Conservation (phyloP, 768 basidiomycete genomes). For the Suillus fuscotomentosus region DNA sequence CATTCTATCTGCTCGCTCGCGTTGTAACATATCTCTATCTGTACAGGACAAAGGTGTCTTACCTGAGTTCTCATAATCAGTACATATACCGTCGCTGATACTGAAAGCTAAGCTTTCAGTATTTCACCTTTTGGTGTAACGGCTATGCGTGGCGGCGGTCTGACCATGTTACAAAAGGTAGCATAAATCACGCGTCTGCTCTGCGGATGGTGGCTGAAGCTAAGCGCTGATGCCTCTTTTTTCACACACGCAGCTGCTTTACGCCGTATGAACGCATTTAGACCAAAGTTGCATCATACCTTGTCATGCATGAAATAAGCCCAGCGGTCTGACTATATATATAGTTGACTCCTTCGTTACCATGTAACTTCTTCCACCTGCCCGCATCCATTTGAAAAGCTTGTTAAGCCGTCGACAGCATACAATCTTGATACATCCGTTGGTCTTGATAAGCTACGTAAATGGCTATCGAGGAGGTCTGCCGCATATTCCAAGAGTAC, state of each 20-base stretch:
- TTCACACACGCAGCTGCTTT: background rate
- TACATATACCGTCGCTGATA: too few species aligned
- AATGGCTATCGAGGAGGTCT: conserved; percentile 19
- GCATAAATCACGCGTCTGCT: background rate
- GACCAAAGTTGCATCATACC: background rate
- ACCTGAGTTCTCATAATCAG: too few species aligned
- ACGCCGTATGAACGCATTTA: background rate
- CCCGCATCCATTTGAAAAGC: background rate
- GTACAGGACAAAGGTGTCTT: too few species aligned
- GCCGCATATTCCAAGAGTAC: conserved; percentile 13
- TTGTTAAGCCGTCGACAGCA: background rate
- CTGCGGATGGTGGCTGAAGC: too few species aligned
- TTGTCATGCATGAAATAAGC: background rate
- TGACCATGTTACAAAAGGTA: too few species aligned
- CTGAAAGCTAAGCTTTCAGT: too few species aligned
- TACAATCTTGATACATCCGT: background rate
- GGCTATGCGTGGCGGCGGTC: too few species aligned
- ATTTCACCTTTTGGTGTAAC: too few species aligned
- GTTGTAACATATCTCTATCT: background rate
- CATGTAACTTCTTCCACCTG: background rate
- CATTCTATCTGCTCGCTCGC: background rate
- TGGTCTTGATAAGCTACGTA: background rate
- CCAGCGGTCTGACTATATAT: background rate
- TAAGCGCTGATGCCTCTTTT: background rate
- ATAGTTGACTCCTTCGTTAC: background rate